Evolutionary conservation across 2,329 filamentous ascomycete genomes (phyloP), one percentile per base, ranked within the genome.

Genomic region (Colletotrichum sansevieriae): DNA sequence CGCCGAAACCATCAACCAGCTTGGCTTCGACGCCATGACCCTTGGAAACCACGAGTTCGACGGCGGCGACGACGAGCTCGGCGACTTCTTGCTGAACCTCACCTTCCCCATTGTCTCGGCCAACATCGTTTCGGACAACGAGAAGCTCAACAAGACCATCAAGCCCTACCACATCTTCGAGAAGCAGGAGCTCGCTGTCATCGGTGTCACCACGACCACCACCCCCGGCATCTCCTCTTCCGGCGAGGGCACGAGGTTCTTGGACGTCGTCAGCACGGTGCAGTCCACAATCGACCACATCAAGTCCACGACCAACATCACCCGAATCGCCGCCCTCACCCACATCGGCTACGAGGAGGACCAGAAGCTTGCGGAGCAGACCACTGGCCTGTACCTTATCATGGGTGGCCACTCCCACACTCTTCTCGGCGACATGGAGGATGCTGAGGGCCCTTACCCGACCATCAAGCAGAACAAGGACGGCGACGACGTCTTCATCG

Each of bases 31-130:
- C 70, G 88, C 86, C 72, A 91, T 91, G 89, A 91, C 89, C 0
- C 79, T 91, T 2, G 88, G 89, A 15, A 91, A 91, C 78, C 88
- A 91, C 73, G 89, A 91, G 76, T 91, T 89, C 75, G 90, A 91
- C 72, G 86, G 83, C 5, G 89, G 89, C 44, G 88, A 91, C 65
- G 87, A 90, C 62, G 78, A 85, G 76, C 83, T 91, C 0, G 90
- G 87, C 49, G 81, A 84, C 29, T 91, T 91, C 73, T 76, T 91
- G 41, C 77, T 83, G 60, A 91, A 91, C 74, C 75, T 91, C 63
- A 91, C 88, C 0, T 91, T 91, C 74, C 89, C 90, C 3, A 80
- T 91, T 68, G 79, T 91, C 44, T 87, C 86, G 20, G 87, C 88
- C 71, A 91, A 91, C 71, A 85, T 91, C 71, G 78, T 86, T 67